Percentiles rank a stretch among this genome's conserved stretches.
These are phyloP conservation scores for Cicer chorassanicum DNA, from an alignment of 306 rosid genomes.

Conservation along the genomic window DNA sequence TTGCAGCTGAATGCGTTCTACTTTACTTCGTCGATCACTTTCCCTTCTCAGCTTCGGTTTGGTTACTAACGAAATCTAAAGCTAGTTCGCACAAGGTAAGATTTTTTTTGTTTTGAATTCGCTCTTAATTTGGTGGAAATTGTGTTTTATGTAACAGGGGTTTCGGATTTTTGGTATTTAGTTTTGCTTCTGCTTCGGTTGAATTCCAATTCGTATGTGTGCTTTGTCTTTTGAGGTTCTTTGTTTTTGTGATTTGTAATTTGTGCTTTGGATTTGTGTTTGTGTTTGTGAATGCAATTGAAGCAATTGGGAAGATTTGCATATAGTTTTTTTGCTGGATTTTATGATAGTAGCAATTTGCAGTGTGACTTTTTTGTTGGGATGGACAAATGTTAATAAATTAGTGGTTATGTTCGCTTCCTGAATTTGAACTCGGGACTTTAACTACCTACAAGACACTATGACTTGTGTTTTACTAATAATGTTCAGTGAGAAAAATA, in stretches of 20 bases:
- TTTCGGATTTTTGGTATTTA: background rate
- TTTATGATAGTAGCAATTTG: background rate
- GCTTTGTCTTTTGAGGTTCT: background rate
- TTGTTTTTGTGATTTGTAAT: background rate
- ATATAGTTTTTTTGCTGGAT: background rate
- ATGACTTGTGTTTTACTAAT: background rate
- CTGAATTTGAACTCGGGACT: too few species aligned
- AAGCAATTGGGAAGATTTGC: background rate
- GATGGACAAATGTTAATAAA: too few species aligned
- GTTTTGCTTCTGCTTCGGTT: background rate
- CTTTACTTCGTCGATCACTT: background rate
- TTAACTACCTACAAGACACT: too few species aligned
- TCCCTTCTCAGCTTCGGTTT: background rate
- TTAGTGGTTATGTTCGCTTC: too few species aligned
- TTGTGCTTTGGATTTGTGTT: background rate
- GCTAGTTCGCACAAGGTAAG: constrained; percentile 2
- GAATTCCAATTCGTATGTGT: background rate
- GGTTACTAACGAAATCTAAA: background rate
- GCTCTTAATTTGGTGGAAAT: background rate
- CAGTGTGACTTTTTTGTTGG: background rate
- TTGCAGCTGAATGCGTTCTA: background rate
- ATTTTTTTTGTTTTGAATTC: background rate
- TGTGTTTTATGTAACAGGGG: constrained; percentile 1
- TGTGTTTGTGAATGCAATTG: background rate
- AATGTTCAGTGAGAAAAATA: background rate